phyloP scores from a whole-genome alignment of 345 rosid genomes.

The Garcia nutans region DNA sequence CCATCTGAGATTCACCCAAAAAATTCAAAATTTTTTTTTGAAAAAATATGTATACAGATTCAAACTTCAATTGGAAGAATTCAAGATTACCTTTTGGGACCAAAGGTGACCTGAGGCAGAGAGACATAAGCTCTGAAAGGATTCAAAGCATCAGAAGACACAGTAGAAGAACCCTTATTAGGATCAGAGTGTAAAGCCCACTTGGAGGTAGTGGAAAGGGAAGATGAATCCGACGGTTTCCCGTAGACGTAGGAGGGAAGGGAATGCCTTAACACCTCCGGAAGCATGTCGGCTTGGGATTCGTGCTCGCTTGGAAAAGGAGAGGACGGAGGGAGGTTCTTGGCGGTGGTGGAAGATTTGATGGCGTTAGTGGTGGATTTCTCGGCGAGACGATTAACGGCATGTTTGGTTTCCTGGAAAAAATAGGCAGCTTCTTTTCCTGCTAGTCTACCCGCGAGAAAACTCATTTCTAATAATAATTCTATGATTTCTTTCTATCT shows the following conservation, averaged over 20 bases:
- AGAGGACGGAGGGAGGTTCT: constrained; percentile 19
- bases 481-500: not conserved
- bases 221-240: constrained; percentile 50
- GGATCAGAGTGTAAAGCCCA: constrained; percentile 58
- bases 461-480: constrained; percentile 52
- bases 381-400: constrained; percentile 75
- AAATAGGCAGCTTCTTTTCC: constrained; percentile 92
- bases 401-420: constrained; percentile 83
- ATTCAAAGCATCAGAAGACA: constrained; percentile 61
- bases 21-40: not conserved
- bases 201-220: constrained; percentile 67
- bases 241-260: constrained; percentile 63
- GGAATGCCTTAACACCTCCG: constrained; percentile 81
- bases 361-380: constrained; percentile 41
- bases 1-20: constrained; percentile 56
- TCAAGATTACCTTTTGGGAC: constrained; percentile 66
- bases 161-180: constrained; percentile 20
- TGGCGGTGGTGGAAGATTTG: constrained; percentile 31
- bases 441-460: constrained; percentile 75
- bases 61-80: too few species aligned
- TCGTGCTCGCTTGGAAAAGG: constrained; percentile 14
- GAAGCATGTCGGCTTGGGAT: constrained; percentile 69
- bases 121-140: constrained; percentile 83
- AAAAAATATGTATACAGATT: too few species aligned
- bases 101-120: constrained; percentile 87